Conservation (phyloP, 1,284 basidiomycete genomes). For the Boletus smithii region DNA sequence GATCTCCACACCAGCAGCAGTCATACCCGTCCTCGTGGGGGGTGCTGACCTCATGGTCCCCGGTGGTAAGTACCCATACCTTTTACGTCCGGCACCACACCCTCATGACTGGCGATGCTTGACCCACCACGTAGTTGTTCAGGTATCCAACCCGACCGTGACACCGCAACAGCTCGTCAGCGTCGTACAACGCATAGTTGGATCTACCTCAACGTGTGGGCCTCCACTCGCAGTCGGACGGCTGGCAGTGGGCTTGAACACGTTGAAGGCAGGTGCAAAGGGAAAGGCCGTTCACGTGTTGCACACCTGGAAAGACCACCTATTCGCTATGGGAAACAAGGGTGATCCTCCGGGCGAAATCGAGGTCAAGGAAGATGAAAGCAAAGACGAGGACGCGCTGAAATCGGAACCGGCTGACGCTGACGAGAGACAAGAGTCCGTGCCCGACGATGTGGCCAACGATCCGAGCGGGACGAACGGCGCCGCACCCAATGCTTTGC, state of each 20-base stretch:
- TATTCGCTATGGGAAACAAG: conserved; percentile 69
- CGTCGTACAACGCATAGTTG: conserved; percentile 49
- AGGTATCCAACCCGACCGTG: conserved; percentile 41
- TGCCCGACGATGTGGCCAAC: conserved; percentile 17
- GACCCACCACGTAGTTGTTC: conserved; percentile 50
- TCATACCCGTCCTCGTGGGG: conserved; percentile 60
- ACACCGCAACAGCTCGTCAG: conserved; percentile 53
- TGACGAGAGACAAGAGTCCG: conserved; percentile 7
- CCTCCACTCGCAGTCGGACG: conserved; percentile 67
- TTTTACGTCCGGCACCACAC: background rate
- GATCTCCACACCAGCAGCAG: conserved; percentile 61
- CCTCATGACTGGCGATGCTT: conserved; percentile 1
- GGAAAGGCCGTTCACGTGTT: conserved; percentile 72
- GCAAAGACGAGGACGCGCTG: conserved; percentile 14
- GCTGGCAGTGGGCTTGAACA: conserved; percentile 56
- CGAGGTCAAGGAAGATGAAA: conserved; percentile 22
- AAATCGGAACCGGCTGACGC: conserved; percentile 11
- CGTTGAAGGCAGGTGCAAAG: conserved; percentile 47
- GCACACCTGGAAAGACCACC: conserved; percentile 67
- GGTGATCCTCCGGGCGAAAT: conserved; percentile 49
- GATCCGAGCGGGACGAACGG: conserved; percentile 13
- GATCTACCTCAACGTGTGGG: conserved; percentile 32
- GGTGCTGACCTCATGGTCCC: conserved; percentile 81
- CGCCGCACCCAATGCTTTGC: conserved; percentile 6
- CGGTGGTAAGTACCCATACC: conserved; percentile 51